phyloP scores from a whole-genome alignment of 805 yeast species.

The Maudiozyma barnettii region DNA sequence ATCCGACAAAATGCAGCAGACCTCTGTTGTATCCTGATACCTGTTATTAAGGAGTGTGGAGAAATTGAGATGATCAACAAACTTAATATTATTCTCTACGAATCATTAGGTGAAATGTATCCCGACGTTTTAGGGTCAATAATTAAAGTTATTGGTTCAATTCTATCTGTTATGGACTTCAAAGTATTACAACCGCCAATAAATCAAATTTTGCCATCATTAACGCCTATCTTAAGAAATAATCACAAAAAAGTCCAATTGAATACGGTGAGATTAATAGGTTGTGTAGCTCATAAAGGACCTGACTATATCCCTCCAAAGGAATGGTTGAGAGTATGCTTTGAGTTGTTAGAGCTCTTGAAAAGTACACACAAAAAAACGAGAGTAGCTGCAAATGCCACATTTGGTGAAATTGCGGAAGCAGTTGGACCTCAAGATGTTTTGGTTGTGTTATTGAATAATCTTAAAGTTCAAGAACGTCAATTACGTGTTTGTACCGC shows the following conservation, averaged over 20 bases:
- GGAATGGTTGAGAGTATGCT: conserved; percentile 96
- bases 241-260: conserved; percentile 88
- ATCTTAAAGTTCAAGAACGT: conserved; percentile 86
- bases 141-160: conserved; percentile 56
- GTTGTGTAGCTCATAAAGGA: conserved; percentile 69
- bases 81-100: conserved; percentile 70
- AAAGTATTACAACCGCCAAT: conserved; percentile 68
- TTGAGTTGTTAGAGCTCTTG: conserved; percentile 80
- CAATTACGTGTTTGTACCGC: conserved; percentile 95
- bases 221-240: conserved; percentile 86
- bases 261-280: conserved; percentile 66
- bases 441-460: conserved; percentile 69
- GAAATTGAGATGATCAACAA: conserved; percentile 56
- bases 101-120: conserved; percentile 85
- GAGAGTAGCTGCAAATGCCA: conserved; percentile 74
- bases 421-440: conserved; percentile 97
- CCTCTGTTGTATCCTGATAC: conserved; percentile 55
- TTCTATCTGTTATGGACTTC: conserved; percentile 52
- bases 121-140: conserved; percentile 91
- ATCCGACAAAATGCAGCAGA: conserved; percentile 82
- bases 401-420: conserved; percentile 84
- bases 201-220: conserved; percentile 70
- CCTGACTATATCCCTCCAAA: conserved; percentile 79
- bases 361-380: conserved; percentile 71
- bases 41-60: conserved; percentile 54